phyloP scores from a whole-genome alignment of 441 rosid genomes.

The Pelargonium citronellum region DNA sequence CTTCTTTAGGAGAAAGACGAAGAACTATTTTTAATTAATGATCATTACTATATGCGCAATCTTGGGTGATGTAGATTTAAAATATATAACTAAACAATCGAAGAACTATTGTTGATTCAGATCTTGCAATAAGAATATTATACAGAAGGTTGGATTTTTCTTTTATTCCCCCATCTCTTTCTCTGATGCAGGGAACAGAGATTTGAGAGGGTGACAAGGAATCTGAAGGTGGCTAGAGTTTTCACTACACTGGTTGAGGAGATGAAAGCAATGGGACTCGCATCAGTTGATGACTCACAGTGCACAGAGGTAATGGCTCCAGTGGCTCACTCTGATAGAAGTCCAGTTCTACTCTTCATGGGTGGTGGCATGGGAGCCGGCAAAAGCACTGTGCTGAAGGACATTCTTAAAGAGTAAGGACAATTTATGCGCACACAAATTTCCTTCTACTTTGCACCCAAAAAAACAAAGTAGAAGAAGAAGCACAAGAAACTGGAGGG shows the following conservation, averaged over 20 bases:
- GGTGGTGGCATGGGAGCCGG: conserved; percentile 99
- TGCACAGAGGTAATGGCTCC: conserved; percentile 73
- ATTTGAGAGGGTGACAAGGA: conserved; percentile 57
- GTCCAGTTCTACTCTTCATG: conserved; percentile 83
- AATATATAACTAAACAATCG: too few species aligned
- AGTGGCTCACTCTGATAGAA: conserved; percentile 52
- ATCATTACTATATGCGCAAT: too few species aligned
- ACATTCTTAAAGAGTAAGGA: conserved; percentile 59
- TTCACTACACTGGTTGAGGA: conserved; percentile 67
- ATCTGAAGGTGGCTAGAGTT: conserved; percentile 52
- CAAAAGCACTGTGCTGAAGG: conserved; percentile 84
- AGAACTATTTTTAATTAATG: too few species aligned
- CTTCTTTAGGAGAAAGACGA: too few species aligned
- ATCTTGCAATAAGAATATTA: too few species aligned
- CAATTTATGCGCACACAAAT: neutral
- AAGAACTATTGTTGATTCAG: too few species aligned
- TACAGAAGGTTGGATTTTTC: too few species aligned
- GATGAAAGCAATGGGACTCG: conserved; percentile 50
- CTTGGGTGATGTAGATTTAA: too few species aligned
- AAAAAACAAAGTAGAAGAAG: too few species aligned
- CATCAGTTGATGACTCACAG: conserved; percentile 25
- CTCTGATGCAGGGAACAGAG: conserved; percentile 49
- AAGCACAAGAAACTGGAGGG: too few species aligned
- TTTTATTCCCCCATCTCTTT: neutral
- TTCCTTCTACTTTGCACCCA: too few species aligned